Conservation (phyloP, 2,329 filamentous ascomycete species). For the Ophiostoma sp. region DNA sequence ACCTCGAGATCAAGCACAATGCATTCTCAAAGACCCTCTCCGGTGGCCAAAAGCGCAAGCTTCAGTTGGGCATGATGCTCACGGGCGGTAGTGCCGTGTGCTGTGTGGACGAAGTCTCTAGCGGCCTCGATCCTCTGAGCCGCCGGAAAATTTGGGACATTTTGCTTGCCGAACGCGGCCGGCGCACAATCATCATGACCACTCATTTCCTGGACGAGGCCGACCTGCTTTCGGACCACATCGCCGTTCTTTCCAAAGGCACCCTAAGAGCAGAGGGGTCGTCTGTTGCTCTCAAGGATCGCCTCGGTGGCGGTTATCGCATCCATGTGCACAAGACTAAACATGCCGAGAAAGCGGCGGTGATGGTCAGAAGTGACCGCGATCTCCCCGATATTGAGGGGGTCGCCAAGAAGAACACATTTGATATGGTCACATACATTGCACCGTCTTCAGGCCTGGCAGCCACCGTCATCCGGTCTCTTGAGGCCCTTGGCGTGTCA, state of each 20-base stretch:
- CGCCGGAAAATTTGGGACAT: conserved; percentile 93
- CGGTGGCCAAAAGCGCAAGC: conserved; percentile 85
- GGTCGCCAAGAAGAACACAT: conserved; percentile 53
- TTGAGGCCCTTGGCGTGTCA: conserved; percentile 62
- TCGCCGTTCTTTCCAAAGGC: conserved; percentile 81
- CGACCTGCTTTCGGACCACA: conserved; percentile 81
- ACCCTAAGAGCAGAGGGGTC: conserved; percentile 76
- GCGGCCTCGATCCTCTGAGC: conserved; percentile 79
- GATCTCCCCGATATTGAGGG: conserved; percentile 49
- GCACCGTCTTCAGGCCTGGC: conserved; percentile 65
- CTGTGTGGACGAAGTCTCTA: conserved; percentile 87
- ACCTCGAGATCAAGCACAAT: conserved; percentile 67
- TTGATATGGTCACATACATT: conserved; percentile 69
- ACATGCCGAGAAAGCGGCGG: conserved; percentile 35
- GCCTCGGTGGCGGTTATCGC: conserved; percentile 76
- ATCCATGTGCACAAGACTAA: conserved; percentile 63
- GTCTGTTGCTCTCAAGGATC: conserved; percentile 78
- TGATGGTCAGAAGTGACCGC: conserved; percentile 15
- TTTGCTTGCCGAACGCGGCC: conserved; percentile 73
- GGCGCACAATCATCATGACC: conserved; percentile 77
- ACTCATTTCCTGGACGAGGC: conserved; percentile 95
- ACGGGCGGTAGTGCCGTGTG: conserved; percentile 84
- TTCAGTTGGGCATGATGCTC: conserved; percentile 93
- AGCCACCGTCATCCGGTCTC: conserved; percentile 61
- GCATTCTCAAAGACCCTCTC: conserved; percentile 73